A percentile compares a stretch with the other conserved stretches of the same genome.
Conservation (phyloP, 1,284 basidiomycete genomes). For the Trametes polyzona region DNA sequence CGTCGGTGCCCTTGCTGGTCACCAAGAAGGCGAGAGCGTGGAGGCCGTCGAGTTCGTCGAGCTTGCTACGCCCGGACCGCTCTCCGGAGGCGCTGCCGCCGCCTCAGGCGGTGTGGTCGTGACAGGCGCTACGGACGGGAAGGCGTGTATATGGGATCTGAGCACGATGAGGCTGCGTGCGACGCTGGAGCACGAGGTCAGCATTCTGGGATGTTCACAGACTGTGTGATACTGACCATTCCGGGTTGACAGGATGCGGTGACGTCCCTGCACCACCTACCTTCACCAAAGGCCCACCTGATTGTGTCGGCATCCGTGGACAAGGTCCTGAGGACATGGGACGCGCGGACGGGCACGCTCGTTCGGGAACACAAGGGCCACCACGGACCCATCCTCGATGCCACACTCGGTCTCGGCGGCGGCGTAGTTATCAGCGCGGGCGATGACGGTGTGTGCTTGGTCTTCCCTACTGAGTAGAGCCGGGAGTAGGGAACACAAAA, state of each 20-base stretch:
- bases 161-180: conserved; percentile 81
- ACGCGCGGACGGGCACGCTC: conserved; percentile 83
- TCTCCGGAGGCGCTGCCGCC: conserved; percentile 20
- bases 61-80: conserved; percentile 55
- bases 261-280: conserved; percentile 78
- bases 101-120: conserved; percentile 71
- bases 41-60: conserved; percentile 90
- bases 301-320: conserved; percentile 88
- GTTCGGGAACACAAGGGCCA: conserved; percentile 87
- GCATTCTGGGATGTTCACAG: no score
- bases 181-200: conserved; percentile 79
- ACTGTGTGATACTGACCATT: no score
- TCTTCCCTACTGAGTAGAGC: conserved; percentile 66
- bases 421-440: conserved; percentile 81
- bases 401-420: conserved; percentile 71
- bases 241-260: conserved; percentile 93
- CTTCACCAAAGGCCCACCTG: conserved; percentile 73
- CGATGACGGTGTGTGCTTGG: conserved; percentile 84
- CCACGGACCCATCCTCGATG: conserved; percentile 77
- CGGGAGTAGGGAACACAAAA: background rate
- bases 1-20: conserved; percentile 80
- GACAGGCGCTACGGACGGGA: conserved; percentile 93
- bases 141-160: conserved; percentile 93
- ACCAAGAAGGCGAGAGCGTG: conserved; percentile 87
- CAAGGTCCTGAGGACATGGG: conserved; percentile 89